Evolutionary conservation across 257 asterid genomes (phyloP).

Genomic region (Solanum verrucosum): DNA sequence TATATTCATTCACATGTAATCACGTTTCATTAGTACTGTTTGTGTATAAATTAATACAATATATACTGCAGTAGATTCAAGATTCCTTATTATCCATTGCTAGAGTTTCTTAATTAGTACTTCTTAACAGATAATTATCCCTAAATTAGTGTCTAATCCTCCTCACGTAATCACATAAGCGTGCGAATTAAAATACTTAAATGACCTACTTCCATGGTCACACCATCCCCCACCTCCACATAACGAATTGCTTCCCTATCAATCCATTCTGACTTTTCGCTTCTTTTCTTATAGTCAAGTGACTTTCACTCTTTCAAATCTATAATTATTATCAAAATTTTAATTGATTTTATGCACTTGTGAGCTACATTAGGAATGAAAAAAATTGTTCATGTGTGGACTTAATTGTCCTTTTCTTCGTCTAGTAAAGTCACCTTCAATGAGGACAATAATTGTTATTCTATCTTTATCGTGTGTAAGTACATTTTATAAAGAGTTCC

Average conservation of each 20-base stretch:
- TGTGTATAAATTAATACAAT: neutral
- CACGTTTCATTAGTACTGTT: neutral
- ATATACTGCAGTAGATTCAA: neutral
- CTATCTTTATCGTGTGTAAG: neutral
- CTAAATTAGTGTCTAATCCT: neutral
- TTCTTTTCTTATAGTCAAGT: accelerated
- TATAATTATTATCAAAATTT: neutral
- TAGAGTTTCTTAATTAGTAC: neutral
- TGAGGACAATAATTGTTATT: neutral
- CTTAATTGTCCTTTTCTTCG: neutral
- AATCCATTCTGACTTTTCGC: neutral
- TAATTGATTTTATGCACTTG: neutral
- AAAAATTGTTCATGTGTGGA: neutral
- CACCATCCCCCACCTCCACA: neutral
- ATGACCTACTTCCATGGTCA: neutral
- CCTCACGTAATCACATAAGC: neutral
- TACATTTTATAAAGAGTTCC: neutral
- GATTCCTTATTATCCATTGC: slow-evolving; percentile 6
- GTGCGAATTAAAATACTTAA: neutral
- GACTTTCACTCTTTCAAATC: accelerated
- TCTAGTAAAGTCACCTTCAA: neutral
- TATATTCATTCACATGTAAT: neutral
- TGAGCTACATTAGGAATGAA: neutral
- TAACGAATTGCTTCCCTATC: neutral
- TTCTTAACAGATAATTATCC: neutral